Base-by-base conservation (phyloP, 2,329 filamentous ascomycete genomes). In the Zopfia rhizophila region DNA sequence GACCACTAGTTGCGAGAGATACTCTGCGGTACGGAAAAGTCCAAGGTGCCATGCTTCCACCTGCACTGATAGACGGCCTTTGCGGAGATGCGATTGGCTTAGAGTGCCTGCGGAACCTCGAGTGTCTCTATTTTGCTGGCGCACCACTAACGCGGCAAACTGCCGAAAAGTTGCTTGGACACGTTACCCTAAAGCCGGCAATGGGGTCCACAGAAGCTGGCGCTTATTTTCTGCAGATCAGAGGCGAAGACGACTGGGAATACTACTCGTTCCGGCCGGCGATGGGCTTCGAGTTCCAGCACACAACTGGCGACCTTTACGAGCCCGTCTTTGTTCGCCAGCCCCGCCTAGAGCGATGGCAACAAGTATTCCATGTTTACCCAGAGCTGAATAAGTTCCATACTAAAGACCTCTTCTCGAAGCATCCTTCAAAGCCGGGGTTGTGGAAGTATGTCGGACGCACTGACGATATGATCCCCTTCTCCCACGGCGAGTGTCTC, bases 401-500 rank as follows among this genome's bases (percentile, higher is more conserved):
- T 13, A 58, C 58, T 10, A 61, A 55, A 35, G 61, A 65, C 32
- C 42, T 66, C 3, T 43, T n/a, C 14, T 16, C 39, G 6, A 33
- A 43, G 16, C 39, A 43, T 16, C 39, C 39, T 12, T 12, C 29
- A 2, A 43, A 35, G 23, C 8, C 10, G 5, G 16, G 28, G n/a
- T 4, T 35, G 8, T 43, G 39, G 39, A 12, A 51, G n/a, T 53
- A 58, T 21, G n/a, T 48, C n/a, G 62, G 60, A 6, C 52, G 65
- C n/a, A 51, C 44, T 0, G 78, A 81, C 45, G 75, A 78, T 49
- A 65, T 81, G 29, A 75, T 81, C 13, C 77, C 81, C 11, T 74
- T 82, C 18, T 76, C 73, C 2, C 80, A 76, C 33, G 78, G 79
- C 22, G 77, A 81, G 62, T 81, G 81, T 59, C 56, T 81, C 8